Conservation (phyloP, 805 yeast genomes). For the Starmera dryadoides region DNA sequence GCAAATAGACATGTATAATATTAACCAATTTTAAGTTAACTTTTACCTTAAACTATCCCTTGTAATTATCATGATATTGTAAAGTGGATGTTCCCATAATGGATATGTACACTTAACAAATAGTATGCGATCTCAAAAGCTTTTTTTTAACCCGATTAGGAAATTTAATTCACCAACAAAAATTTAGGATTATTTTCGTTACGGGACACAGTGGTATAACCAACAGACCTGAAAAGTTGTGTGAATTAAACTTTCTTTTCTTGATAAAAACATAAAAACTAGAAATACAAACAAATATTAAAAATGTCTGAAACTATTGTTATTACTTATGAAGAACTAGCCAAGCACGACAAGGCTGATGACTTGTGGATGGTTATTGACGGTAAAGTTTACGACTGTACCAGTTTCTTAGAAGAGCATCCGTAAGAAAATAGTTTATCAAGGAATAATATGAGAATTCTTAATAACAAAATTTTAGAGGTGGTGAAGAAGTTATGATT, state of each 20-base stretch:
- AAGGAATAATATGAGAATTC: background rate
- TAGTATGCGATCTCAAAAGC: background rate
- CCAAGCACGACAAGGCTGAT: constrained; percentile 64
- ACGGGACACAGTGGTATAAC: background rate
- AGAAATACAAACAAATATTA: too few species aligned
- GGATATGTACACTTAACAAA: background rate
- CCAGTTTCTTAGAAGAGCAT: constrained; percentile 46
- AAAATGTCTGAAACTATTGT: too few species aligned
- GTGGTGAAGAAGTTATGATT: constrained; percentile 80
- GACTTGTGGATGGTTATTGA: constrained; percentile 83
- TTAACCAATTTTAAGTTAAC: too few species aligned
- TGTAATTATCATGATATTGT: too few species aligned
- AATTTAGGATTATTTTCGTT: background rate
- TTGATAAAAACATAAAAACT: too few species aligned
- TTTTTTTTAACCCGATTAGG: background rate
- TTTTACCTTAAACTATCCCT: too few species aligned
- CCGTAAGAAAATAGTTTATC: constrained; percentile 44
- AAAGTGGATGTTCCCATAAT: too few species aligned
- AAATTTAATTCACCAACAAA: background rate
- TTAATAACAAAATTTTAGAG: constrained; percentile 33
- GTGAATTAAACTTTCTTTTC: too few species aligned
- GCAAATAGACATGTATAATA: too few species aligned
- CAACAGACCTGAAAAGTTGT: background rate
- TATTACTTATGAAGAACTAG: constrained; percentile 60
- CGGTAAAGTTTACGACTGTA: constrained; percentile 81